Evolutionary conservation across 2,329 filamentous ascomycete genomes (phyloP).

Genomic region (Neofusicoccum parvum): DNA sequence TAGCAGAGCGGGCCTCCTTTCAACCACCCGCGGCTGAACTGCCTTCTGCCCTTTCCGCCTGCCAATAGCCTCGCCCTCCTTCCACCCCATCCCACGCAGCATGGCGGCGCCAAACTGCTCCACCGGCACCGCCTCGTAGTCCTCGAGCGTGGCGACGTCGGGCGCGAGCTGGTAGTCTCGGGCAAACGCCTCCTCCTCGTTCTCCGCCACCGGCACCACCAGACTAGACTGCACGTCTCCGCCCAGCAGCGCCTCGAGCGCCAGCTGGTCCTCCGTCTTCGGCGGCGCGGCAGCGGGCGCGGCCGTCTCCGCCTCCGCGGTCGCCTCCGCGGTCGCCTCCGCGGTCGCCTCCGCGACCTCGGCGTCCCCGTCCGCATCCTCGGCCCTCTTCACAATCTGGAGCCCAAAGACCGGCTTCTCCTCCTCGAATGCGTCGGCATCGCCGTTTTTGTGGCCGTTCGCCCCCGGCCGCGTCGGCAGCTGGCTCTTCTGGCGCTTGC

Average conservation of each 20-base stretch:
- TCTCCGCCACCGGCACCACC: constrained; percentile 45
- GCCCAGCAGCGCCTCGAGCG: constrained; percentile 50
- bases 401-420: constrained; percentile 55
- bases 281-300: constrained; percentile 25
- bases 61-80: constrained; percentile 65
- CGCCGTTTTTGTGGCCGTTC: constrained; percentile 37
- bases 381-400: constrained; percentile 48
- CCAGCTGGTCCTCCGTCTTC: constrained; percentile 61
- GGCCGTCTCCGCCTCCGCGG: constrained; percentile 3
- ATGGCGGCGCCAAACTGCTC: constrained; percentile 93
- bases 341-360: constrained; percentile 27
- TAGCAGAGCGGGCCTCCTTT: constrained; percentile 75
- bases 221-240: constrained; percentile 38
- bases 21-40: constrained; percentile 58
- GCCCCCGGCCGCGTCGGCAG: constrained; percentile 57
- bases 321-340: constrained; percentile 33
- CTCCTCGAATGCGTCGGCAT: constrained; percentile 40
- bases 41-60: constrained; percentile 43
- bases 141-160: constrained; percentile 73
- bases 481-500: constrained; percentile 56
- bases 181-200: constrained; percentile 69
- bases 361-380: constrained; percentile 23
- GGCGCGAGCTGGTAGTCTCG: constrained; percentile 73
- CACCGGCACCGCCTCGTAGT: constrained; percentile 86
- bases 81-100: constrained; percentile 94